Evolutionary conservation across 1,284 basidiomycete genomes (phyloP).

Genomic region (Amylostereum areolatum): DNA sequence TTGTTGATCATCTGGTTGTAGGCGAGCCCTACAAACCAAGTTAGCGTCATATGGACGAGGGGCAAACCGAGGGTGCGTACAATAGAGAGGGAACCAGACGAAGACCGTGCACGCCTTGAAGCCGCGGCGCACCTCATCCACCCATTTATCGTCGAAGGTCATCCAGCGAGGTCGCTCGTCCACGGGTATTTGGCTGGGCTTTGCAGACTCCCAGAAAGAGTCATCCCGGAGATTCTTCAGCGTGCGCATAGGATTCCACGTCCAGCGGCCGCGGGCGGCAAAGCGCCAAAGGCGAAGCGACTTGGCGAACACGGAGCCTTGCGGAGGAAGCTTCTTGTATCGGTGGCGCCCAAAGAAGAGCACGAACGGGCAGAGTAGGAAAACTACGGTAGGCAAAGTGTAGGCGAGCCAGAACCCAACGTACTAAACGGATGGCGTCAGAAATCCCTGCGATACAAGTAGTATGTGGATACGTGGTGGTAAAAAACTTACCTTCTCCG

Average conservation of each 20-base stretch:
- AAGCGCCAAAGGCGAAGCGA: conserved; percentile 43
- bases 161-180: conserved; percentile 56
- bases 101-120: conserved; percentile 85
- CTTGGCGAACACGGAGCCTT: conserved; percentile 68
- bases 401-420: conserved; percentile 72
- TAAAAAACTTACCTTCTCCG: conserved; percentile 50
- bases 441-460: too few relatives aligned
- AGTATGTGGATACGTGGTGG: not conserved
- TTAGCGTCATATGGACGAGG: conserved; percentile 3
- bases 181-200: conserved; percentile 49
- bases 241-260: conserved; percentile 47
- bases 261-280: conserved; percentile 52
- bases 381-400: conserved; percentile 62
- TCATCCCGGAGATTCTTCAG: conserved; percentile 44
- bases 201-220: conserved; percentile 79
- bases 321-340: conserved; percentile 66
- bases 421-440: conserved; percentile 30
- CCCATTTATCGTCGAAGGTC: conserved; percentile 73
- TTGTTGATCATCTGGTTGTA: conserved; percentile 80
- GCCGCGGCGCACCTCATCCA: conserved; percentile 79
- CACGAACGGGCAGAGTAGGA: conserved; percentile 66
- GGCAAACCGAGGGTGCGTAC: conserved; percentile 29
- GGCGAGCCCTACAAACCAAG: conserved; percentile 48
- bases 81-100: conserved; percentile 69
- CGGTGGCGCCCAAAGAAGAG: conserved; percentile 60